Evolutionary conservation across 495 filamentous ascomycete genomes (phyloP), one percentile per base, ranked within the genome.

Genomic region (Podospora anserina): DNA sequence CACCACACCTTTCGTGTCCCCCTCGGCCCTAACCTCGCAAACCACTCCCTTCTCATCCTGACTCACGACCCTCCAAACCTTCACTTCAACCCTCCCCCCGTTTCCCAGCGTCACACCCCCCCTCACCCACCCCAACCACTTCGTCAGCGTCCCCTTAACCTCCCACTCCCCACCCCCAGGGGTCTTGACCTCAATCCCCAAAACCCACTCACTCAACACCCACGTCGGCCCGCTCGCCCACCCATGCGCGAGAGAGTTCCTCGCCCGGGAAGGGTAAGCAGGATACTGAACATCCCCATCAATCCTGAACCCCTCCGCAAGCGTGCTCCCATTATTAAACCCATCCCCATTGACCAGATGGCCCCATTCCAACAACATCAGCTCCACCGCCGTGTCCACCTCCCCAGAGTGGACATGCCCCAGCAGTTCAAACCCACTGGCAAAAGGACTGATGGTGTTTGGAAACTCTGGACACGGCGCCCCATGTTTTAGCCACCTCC

Each of bases 171-270:
- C 67, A 0, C 87, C 88, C 0, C 81, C 71, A 0, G 81, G 85
- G 5, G 74, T 78, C 18, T 79, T 75, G 4, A 88, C 68, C 59
- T 81, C 76, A 34, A 90, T 80, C 5, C 88, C 88, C 7, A 87
- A 77, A 9, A 89, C 77, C 63, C 83, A 82, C 44, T 82, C 77
- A 2, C 79, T 85, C 34, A 90, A 75, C 11, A 82, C 81, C 9
- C 80, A 82, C 7, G 87, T 89, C 4, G 88, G 88, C 11, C 87
- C 86, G 4, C 84, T 79, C 0, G 84, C 79, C 88, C 87, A 90
- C 0, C 87, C 88, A 70, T 89, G 88, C 0, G 88, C 83, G 67
- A 89, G 87, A 16, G 78, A 82, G 27, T 85, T 81, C 5, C 86
- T 78, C 6, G 86, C 77, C 39, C 82, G 78, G 65, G 82, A 82